Evolutionary conservation across 441 rosid genomes (phyloP), one percentile per base, ranked within the genome.

Genomic region (Adansonia rubrostipa): DNA sequence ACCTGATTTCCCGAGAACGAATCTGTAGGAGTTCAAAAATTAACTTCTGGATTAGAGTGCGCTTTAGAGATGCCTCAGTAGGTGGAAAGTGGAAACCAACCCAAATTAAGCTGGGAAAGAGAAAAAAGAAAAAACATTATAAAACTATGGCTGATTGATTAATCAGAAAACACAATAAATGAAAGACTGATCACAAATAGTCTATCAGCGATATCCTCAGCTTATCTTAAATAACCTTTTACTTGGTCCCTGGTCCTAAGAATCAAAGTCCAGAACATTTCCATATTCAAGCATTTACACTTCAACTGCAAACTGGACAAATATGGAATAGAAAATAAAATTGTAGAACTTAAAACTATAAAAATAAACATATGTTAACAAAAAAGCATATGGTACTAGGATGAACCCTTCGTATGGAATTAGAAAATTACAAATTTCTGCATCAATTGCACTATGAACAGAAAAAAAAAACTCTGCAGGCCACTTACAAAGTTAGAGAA

Each of bases 21-120:
- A 79, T 78, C 72, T 88, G 86, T 71, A 91, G 87, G 79, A 89
- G 93, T 80, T 86, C 88, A 78, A 80, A 87, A 72, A 91, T 86
- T 76, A 91, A 83, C 73, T 85, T 88, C 86, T 91, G 88, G 79
- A 91, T 91, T 50, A 87, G 79, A 69, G 89, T 82, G 64, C 95
- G 95, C 82, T 91, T 91, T 73, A 89, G 85, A 65, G 92, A 91
- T 53, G 87, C 95, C 81, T 91, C 95, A 2, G 84, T 76, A 36
- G 95, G 28, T 24, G 28, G 28, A 24, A 24, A 24, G 91, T 60
- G 83, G 92, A 82, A 91, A 91, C 95, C 95, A 91, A 79, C 87
- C 82, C 50, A 76, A 79, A 82, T 84, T 87, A 78, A 91, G 92
- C 95, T 91, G 90, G 88, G 58, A 78, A 75, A 22, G 28, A 24